These are phyloP conservation scores for Geranium incanum DNA, from an alignment of 441 rosid genomes.

Conservation along the genomic window DNA sequence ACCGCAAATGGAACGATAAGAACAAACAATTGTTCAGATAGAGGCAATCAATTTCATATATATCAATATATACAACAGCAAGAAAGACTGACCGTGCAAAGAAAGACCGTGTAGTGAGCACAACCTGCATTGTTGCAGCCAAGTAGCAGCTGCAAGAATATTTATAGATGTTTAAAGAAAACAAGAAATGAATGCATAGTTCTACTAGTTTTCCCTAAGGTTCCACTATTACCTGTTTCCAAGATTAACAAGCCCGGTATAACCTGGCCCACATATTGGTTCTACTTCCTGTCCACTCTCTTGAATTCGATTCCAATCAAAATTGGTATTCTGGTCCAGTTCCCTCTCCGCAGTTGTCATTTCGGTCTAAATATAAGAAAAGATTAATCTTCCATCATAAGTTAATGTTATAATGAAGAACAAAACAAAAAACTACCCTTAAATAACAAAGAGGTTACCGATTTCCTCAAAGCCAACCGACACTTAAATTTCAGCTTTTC, in stretches of 20 bases:
- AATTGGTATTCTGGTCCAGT: constrained; percentile 92
- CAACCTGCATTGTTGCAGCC: constrained; percentile 97
- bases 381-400: neutral
- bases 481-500: neutral
- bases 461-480: neutral
- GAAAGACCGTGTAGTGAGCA: constrained; percentile 70
- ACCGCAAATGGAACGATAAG: constrained; percentile 14
- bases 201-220: constrained; percentile 10
- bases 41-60: neutral
- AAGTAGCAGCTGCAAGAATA: constrained; percentile 72
- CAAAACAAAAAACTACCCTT: neutral
- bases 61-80: neutral
- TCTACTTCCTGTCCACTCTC: constrained; percentile 86
- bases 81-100: constrained; percentile 45
- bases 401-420: neutral
- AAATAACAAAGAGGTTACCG: neutral
- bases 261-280: constrained; percentile 83
- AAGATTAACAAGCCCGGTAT: constrained; percentile 90
- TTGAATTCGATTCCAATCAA: constrained; percentile 97
- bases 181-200: constrained; percentile 13
- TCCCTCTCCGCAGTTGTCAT: constrained; percentile 98
- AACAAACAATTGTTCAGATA: neutral
- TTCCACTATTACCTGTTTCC: constrained; percentile 71
- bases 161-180: constrained; percentile 14
- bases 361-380: constrained; percentile 56